Conservation (phyloP, 495 filamentous ascomycete genomes). For the Aspergillus carlsbadensis region DNA sequence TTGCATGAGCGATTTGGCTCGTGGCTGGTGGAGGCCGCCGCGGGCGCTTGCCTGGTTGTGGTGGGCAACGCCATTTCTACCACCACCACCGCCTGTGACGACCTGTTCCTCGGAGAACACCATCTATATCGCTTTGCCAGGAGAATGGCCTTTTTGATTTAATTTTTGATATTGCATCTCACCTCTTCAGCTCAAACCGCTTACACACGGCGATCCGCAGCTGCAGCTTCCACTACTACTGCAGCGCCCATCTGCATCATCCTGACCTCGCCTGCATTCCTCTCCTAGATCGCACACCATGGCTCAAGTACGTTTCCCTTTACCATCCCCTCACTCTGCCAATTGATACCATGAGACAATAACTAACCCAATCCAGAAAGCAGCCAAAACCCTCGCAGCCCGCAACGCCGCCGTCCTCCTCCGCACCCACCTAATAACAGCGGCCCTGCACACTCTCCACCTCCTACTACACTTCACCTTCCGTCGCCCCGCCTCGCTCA, state of each 20-base stretch:
- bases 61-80: slow-evolving; percentile 29
- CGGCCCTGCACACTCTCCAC: slow-evolving; percentile 70
- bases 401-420: slow-evolving; percentile 72
- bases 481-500: slow-evolving; percentile 63
- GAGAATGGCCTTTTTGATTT: background rate
- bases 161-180: background rate
- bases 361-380: slow-evolving; percentile 63
- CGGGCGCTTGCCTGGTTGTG: slow-evolving; percentile 28
- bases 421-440: slow-evolving; percentile 74
- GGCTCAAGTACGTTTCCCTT: slow-evolving; percentile 32
- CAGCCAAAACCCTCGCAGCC: slow-evolving; percentile 84
- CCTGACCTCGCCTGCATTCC: slow-evolving; percentile 3
- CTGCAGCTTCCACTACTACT: background rate
- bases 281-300: slow-evolving; percentile 11
- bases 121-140: too few species aligned
- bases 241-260: background rate
- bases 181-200: too few species aligned
- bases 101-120: too few species aligned
- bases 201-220: background rate
- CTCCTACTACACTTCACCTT: slow-evolving; percentile 65
- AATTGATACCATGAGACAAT: background rate
- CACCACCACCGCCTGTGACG: background rate
- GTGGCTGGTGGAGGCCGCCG: slow-evolving; percentile 26
- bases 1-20: slow-evolving; percentile 12
- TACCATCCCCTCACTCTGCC: background rate